These are phyloP conservation scores for Phialemoniopsis sp. DNA, from an alignment of 2,329 filamentous ascomycete species.

Conservation along the genomic window DNA sequence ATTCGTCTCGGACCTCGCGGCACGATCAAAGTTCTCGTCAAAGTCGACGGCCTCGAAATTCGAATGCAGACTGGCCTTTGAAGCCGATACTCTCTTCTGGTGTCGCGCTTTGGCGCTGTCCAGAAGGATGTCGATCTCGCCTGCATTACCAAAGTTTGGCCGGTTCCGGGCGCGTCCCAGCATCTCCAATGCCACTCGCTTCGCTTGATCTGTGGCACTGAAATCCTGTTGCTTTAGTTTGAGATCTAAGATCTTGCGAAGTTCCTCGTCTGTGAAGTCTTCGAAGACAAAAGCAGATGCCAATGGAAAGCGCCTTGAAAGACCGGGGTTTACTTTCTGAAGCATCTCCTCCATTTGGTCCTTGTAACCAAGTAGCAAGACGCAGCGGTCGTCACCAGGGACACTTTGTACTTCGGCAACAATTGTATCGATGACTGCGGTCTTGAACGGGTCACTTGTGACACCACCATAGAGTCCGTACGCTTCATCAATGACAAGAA, in stretches of 20 bases:
- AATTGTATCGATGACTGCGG: constrained; percentile 67
- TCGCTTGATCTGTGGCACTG: constrained; percentile 44
- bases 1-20: constrained; percentile 40
- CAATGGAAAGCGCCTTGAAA: constrained; percentile 62
- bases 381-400: constrained; percentile 68
- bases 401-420: constrained; percentile 69
- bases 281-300: constrained; percentile 63
- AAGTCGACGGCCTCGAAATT: constrained; percentile 39
- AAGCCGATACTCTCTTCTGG: constrained; percentile 18
- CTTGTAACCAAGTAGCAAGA: constrained; percentile 67
- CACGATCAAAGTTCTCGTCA: constrained; percentile 55
- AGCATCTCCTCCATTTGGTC: constrained; percentile 70
- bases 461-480: constrained; percentile 56
- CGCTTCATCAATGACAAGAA: constrained; percentile 77
- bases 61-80: constrained; percentile 13
- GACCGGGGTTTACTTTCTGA: constrained; percentile 67
- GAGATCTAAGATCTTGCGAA: constrained; percentile 54
- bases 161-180: constrained; percentile 57
- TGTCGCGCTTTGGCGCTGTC: constrained; percentile 45
- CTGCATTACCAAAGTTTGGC: constrained; percentile 67
- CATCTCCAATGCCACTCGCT: constrained; percentile 52
- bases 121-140: constrained; percentile 69
- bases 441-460: constrained; percentile 43
- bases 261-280: constrained; percentile 58
- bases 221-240: constrained; percentile 59